phyloP scores from a whole-genome alignment of 257 asterid species.

The Solanum arcanum region DNA sequence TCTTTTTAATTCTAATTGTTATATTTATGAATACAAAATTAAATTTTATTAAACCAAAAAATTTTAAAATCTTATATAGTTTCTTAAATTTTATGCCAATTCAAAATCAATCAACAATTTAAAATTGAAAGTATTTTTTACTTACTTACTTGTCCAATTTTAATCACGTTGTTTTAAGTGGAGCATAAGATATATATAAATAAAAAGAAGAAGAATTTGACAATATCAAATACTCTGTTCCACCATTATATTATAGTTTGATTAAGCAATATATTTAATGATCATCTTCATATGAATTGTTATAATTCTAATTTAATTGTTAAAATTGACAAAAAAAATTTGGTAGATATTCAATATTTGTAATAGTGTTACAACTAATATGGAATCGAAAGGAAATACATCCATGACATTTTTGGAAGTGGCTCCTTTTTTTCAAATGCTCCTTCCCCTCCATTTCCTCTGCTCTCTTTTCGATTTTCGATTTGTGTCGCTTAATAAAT shows the following conservation, averaged over 20 bases:
- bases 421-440: background rate
- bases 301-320: background rate
- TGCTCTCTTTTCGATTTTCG: background rate
- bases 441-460: background rate
- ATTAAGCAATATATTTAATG: background rate
- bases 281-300: background rate
- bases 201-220: background rate
- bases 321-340: background rate
- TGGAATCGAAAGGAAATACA: background rate
- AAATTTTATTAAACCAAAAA: background rate
- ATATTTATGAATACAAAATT: accelerated
- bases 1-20: no score
- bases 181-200: background rate
- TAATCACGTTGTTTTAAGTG: background rate
- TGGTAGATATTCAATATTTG: background rate
- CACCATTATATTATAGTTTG: background rate
- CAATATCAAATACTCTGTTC: background rate
- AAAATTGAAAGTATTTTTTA: background rate
- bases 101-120: background rate
- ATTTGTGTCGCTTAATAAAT: background rate
- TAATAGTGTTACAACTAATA: background rate
- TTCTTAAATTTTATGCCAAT: no score
- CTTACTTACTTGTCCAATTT: background rate
- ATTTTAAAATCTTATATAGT: background rate
- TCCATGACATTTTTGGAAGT: background rate